A percentile compares a stretch with the other conserved stretches of the same genome.
Conservation (phyloP, 495 filamentous ascomycete genomes). For the Aspergillus avenaceus region DNA sequence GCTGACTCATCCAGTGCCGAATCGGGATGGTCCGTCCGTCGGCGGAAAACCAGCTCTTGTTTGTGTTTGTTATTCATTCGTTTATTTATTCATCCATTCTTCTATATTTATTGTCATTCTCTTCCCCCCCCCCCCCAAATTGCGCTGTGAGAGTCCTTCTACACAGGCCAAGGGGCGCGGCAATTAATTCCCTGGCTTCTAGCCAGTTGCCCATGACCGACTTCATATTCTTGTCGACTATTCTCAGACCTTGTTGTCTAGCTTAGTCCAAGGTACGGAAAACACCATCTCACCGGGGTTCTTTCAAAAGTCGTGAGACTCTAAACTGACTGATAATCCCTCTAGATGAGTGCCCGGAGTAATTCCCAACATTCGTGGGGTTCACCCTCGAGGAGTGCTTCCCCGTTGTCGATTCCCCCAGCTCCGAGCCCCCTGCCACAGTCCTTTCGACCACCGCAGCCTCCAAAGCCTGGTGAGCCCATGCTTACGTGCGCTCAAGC, state of each 20-base stretch:
- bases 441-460: constrained; percentile 27
- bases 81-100: neutral
- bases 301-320: neutral
- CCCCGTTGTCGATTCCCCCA: constrained; percentile 28
- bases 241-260: too few species aligned
- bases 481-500: neutral
- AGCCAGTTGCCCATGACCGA: too few species aligned
- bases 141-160: too few species aligned
- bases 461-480: constrained; percentile 24
- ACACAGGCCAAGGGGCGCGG: too few species aligned
- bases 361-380: constrained; percentile 29
- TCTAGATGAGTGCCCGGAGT: constrained; percentile 29
- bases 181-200: too few species aligned
- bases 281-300: too few species aligned
- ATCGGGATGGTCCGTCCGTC: constrained; percentile 10
- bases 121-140: too few species aligned
- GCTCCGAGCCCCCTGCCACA: constrained; percentile 24
- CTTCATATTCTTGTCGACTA: too few species aligned
- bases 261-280: too few species aligned
- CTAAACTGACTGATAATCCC: constrained; percentile 8
- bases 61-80: too few species aligned
- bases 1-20: constrained; percentile 32
- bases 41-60: constrained; percentile 10
- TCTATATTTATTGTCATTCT: too few species aligned
- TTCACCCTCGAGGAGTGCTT: constrained; percentile 26